Evolutionary conservation across 805 yeast genomes (phyloP).

Genomic region (Lachancea lanzarotensis): DNA sequence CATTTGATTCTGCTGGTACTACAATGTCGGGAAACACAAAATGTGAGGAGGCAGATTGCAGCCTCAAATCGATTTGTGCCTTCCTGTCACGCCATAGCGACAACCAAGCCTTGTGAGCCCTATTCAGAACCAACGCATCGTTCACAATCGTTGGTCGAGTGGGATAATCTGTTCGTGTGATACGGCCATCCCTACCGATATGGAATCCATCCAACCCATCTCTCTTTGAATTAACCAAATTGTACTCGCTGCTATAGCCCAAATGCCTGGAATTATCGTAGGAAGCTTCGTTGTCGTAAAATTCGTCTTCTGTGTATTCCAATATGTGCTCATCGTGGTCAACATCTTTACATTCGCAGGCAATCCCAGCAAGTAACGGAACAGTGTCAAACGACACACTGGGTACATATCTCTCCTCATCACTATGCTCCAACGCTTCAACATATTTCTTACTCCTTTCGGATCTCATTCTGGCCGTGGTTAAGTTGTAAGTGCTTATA

Average conservation of each 20-base stretch:
- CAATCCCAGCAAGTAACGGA: slow-evolving; percentile 21
- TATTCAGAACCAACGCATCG: slow-evolving; percentile 29
- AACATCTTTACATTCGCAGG: slow-evolving; percentile 18
- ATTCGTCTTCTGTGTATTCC: slow-evolving; percentile 31
- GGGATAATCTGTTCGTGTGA: slow-evolving; percentile 33
- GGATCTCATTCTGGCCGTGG: background rate
- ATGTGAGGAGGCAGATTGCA: slow-evolving; percentile 9
- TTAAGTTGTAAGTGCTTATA: background rate
- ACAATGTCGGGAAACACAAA: slow-evolving; percentile 22
- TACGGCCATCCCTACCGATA: slow-evolving; percentile 27
- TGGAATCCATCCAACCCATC: slow-evolving; percentile 19
- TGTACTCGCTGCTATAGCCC: slow-evolving; percentile 5
- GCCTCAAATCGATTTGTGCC: slow-evolving; percentile 15
- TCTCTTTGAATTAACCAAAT: slow-evolving; percentile 2
- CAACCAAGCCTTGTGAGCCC: slow-evolving; percentile 19
- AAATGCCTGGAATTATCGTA: slow-evolving; percentile 6
- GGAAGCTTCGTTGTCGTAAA: slow-evolving; percentile 29
- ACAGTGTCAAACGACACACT: slow-evolving; percentile 33
- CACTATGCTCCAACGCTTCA: background rate
- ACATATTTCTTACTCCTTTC: background rate
- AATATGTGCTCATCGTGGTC: slow-evolving; percentile 26
- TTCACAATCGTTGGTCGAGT: slow-evolving; percentile 27
- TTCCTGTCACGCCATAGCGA: slow-evolving; percentile 19
- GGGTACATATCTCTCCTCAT: slow-evolving; percentile 10
- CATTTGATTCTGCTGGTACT: slow-evolving; percentile 10